These are phyloP conservation scores for Globisporangium recalcitrans DNA, from an alignment of 352 stramenopile genomes.

Conservation along the genomic window DNA sequence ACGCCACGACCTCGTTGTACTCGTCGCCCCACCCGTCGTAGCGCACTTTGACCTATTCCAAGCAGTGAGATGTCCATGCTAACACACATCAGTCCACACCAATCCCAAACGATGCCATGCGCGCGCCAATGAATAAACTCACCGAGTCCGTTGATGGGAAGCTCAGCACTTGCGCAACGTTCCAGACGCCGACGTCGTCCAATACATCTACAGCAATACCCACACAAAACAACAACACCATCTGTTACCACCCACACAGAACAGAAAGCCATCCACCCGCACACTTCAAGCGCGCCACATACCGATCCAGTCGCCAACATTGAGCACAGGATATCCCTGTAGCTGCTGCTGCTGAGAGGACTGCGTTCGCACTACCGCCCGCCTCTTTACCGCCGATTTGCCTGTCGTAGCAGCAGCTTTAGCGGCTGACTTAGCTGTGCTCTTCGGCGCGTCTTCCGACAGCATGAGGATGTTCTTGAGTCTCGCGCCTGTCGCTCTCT, in stretches of 20 bases:
- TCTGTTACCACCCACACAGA: not conserved
- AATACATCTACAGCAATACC: conserved; percentile 12
- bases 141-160: conserved; percentile 10
- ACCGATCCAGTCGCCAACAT: conserved; percentile 17
- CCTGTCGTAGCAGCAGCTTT: not conserved
- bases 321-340: conserved; percentile 2
- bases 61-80: too few species aligned
- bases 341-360: not conserved
- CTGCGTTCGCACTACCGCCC: not conserved
- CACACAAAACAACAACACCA: not conserved
- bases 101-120: too few species aligned
- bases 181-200: conserved; percentile 19
- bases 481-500: not conserved
- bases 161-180: conserved; percentile 16
- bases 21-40: conserved; percentile 62
- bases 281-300: not conserved
- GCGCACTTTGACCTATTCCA: conserved; percentile 44
- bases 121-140: not conserved
- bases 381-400: not conserved
- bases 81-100: too few species aligned
- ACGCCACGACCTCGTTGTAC: conserved; percentile 53
- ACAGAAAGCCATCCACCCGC: not conserved
- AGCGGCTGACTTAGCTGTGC: not conserved
- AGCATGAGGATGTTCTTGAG: conserved; percentile 9
- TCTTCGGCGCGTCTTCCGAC: not conserved